Evolutionary conservation across 495 filamentous ascomycete genomes (phyloP).

Genomic region (Talaromyces trachyspermus): DNA sequence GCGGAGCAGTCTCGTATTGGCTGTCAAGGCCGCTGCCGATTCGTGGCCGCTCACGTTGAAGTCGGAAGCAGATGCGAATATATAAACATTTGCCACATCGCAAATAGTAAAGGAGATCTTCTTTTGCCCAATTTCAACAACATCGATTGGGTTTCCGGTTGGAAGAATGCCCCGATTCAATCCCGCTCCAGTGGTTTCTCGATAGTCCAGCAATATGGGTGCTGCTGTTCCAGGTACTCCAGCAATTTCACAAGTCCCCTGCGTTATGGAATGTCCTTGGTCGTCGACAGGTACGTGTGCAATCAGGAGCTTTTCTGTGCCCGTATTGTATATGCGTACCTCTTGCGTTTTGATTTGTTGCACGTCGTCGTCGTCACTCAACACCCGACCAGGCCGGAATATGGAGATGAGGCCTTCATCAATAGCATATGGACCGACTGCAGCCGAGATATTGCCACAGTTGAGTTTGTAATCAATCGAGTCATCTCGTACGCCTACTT

Average conservation of each 20-base stretch:
- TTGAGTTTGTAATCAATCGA: constrained; percentile 4
- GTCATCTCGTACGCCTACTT: constrained; percentile 7
- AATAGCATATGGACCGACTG: constrained; percentile 9
- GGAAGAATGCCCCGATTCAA: constrained; percentile 8
- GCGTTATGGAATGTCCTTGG: neutral
- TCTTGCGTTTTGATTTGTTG: constrained; percentile 7
- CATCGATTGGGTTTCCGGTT: constrained; percentile 3
- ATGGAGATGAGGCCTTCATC: constrained; percentile 6
- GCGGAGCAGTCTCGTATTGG: neutral
- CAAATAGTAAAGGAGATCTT: constrained; percentile 6
- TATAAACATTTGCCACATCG: constrained; percentile 7
- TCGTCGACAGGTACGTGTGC: constrained; percentile 8
- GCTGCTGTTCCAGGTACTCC: constrained; percentile 6
- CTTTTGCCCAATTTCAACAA: constrained; percentile 3
- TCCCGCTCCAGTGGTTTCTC: neutral
- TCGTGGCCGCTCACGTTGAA: constrained; percentile 7
- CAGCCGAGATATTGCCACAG: constrained; percentile 8
- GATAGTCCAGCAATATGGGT: constrained; percentile 5
- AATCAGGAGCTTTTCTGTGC: constrained; percentile 4
- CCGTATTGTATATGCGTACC: constrained; percentile 8
- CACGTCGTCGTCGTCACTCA: neutral
- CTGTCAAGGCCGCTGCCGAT: constrained; percentile 5
- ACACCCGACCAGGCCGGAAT: constrained; percentile 7
- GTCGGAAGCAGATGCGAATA: constrained; percentile 4
- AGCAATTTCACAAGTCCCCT: constrained; percentile 7